Conservation (phyloP, 352 stramenopile species). For the Pythium sukuiense region DNA sequence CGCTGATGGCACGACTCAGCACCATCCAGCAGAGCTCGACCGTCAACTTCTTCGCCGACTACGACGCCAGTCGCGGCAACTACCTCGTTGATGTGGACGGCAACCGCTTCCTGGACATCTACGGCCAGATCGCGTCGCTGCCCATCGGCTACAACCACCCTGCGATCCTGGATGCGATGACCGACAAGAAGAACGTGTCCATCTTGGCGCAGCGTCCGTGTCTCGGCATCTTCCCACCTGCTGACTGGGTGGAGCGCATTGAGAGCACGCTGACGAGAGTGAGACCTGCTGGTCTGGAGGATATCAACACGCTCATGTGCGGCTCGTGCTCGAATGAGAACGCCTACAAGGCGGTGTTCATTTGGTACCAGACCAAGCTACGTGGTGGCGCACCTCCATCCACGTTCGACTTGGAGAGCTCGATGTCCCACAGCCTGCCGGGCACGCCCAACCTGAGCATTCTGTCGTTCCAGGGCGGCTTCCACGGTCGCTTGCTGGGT, state of each 20-base stretch:
- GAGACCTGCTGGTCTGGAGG: conserved; percentile 47
- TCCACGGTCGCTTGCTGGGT: conserved; percentile 76
- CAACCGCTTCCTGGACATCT: conserved; percentile 84
- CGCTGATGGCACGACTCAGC: conserved; percentile 49
- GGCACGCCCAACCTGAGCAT: conserved; percentile 77
- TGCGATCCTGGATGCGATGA: conserved; percentile 63
- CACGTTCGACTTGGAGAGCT: conserved; percentile 60
- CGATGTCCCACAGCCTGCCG: conserved; percentile 67
- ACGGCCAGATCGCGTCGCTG: conserved; percentile 83
- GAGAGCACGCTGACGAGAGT: conserved; percentile 61
- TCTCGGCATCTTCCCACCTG: conserved; percentile 73
- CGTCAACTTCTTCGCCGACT: conserved; percentile 83
- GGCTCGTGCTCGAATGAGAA: conserved; percentile 88
- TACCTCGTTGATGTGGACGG: conserved; percentile 86
- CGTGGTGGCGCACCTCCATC: conserved; percentile 60
- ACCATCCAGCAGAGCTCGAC: conserved; percentile 64
- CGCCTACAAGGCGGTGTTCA: conserved; percentile 87
- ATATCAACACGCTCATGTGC: conserved; percentile 88
- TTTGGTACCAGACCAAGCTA: conserved; percentile 82
- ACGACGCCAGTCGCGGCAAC: conserved; percentile 72
- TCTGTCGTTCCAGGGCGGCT: conserved; percentile 81
- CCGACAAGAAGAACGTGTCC: conserved; percentile 55
- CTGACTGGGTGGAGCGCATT: conserved; percentile 75
- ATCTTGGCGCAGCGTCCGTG: conserved; percentile 75
- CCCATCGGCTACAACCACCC: conserved; percentile 88